Evolutionary conservation across 768 basidiomycete genomes (phyloP).

Genomic region (Lepiota venenata): DNA sequence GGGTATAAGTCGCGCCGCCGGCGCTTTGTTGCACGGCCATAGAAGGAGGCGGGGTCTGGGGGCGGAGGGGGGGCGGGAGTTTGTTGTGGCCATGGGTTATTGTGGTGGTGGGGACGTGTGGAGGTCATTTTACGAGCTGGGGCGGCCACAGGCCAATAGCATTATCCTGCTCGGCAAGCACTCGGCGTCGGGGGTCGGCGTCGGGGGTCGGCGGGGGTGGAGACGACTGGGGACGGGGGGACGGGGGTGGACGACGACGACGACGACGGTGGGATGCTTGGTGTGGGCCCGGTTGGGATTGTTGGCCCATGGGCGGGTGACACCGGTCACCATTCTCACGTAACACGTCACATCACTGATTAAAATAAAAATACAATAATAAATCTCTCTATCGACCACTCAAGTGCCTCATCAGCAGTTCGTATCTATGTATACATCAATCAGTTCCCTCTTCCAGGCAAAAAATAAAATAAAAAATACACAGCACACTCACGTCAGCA

Average conservation of each 20-base stretch:
- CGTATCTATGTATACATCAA: constrained; percentile 32
- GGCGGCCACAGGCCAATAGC: constrained; percentile 11
- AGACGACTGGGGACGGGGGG: not conserved
- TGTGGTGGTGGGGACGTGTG: constrained; percentile 11
- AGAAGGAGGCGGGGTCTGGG: constrained; percentile 4
- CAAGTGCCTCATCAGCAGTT: constrained; percentile 52
- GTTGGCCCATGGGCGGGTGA: constrained; percentile 1
- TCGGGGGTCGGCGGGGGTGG: constrained; percentile 1
- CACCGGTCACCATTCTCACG: constrained; percentile 8
- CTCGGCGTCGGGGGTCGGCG: not conserved
- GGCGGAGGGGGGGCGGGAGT: constrained; percentile 11
- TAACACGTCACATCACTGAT: constrained; percentile 11
- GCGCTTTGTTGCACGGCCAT: constrained; percentile 15
- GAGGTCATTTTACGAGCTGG: constrained; percentile 13
- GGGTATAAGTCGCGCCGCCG: constrained; percentile 11
- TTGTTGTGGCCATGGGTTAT: constrained; percentile 16
- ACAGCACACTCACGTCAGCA: constrained; percentile 71
- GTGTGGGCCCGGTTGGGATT: constrained; percentile 2
- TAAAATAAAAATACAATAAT: constrained; percentile 6
- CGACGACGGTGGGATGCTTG: not conserved
- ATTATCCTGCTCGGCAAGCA: constrained; percentile 2
- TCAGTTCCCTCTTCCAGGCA: constrained; percentile 1
- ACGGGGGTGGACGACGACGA: constrained; percentile 12
- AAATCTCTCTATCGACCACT: constrained; percentile 15
- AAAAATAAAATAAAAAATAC: no score